A percentile compares a stretch with the other conserved stretches of the same genome.
Conservation (phyloP, 164 flowering plant genomes). For the Vitis cinerea region DNA sequence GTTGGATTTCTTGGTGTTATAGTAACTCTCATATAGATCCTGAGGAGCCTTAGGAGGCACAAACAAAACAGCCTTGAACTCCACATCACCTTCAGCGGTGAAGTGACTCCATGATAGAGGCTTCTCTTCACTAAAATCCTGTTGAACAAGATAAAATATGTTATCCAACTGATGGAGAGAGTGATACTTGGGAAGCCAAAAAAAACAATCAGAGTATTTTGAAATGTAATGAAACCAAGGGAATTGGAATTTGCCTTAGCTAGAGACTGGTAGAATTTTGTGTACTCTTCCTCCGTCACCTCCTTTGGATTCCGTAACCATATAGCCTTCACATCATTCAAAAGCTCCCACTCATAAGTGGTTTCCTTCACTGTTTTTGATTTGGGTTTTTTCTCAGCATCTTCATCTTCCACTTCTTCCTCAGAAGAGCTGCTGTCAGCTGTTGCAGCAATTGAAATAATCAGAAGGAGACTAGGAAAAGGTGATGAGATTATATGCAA, state of each 20-base stretch:
- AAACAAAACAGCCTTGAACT: conserved; percentile 93
- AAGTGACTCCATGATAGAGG: conserved; percentile 94
- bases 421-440: conserved; percentile 64
- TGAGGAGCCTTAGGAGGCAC: conserved; percentile 99
- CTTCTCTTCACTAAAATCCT: conserved; percentile 92
- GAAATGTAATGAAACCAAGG: neutral
- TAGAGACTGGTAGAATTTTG: conserved; percentile 81
- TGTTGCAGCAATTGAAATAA: conserved; percentile 24
- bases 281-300: conserved; percentile 95
- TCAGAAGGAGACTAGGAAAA: neutral
- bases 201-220: neutral
- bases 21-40: conserved; percentile 93
- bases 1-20: conserved; percentile 81
- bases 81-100: conserved; percentile 97
- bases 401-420: conserved; percentile 65
- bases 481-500: neutral
- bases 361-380: conserved; percentile 87
- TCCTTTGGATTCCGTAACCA: conserved; percentile 95
- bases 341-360: conserved; percentile 85
- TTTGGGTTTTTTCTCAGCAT: conserved; percentile 80
- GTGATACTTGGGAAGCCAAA: too few relatives aligned
- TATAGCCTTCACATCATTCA: conserved; percentile 95
- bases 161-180: neutral
- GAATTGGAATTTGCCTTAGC: conserved; percentile 61
- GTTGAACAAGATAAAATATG: conserved; percentile 17